Evolutionary conservation across 2,329 filamentous ascomycete species (phyloP), one percentile per base, ranked within the genome.

Genomic region (Niveomyces coronatus): DNA sequence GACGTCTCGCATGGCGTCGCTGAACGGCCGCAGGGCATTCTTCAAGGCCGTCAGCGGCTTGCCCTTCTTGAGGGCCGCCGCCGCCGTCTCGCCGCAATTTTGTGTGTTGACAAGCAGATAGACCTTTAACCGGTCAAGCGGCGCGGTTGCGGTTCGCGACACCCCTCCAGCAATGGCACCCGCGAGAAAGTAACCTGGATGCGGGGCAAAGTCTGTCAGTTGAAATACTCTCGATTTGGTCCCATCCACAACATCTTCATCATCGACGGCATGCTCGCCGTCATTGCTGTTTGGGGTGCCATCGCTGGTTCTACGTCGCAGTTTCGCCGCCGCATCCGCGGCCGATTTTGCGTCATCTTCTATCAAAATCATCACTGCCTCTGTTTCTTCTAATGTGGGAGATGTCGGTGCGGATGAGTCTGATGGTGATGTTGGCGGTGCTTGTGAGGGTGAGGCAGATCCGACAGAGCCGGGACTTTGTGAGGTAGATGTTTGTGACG

Each of bases 151-250:
- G 56, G 91, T 96, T 57, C 91, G 82, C 56, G 89, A 96, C 53
- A 95, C 81, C 59, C 87, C 89, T 58, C 91, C 91, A 58, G 89
- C 87, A 57, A 94, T 71, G 61, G 87, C 91, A 70, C 91, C 91
- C 60, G 91, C 91, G 65, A 94, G 64, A 64, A 96, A 98, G 67
- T 96, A 98, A 74, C 91, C 91, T 94, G 82, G 73, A 77, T 86
- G 76, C 61, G 84, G 85, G 61, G 86, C 69, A 70, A 82, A 71
- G 58, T 70, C 67, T 60, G 74, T 79, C 68, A 80, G 74, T 60
- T 56, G 62, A 47, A 53, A 54, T 36, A 47, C 47, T 48, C 48
- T 51, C 49, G 49, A 54, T 44, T 52, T 48, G 24, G 22, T 9
- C 18, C 23, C 53, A 42, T 56, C 53, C 55, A 55, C 54, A 47